Evolutionary conservation across 1,284 basidiomycete genomes (phyloP), one percentile per base, ranked within the genome.

Genomic region (Microbotryum intermedium): DNA sequence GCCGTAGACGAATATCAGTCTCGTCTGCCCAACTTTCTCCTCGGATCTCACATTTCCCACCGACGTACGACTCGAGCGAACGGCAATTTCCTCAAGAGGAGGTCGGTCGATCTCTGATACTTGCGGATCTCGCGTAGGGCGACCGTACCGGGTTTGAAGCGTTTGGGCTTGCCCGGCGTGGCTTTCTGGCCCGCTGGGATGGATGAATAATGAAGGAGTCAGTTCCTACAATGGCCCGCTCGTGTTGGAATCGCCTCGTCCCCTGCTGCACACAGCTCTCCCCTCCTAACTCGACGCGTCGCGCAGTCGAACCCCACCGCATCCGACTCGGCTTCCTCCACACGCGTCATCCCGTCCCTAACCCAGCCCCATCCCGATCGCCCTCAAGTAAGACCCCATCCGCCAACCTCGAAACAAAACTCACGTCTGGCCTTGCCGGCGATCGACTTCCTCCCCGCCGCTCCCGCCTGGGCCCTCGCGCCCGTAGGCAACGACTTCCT

Each of bases 31-130:
- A 42, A 30, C 10, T 13, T 18, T 57, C 23, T 39, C 10, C 39
- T 25, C 11, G 21, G 16, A n/a, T 48, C 43, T 8, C 26, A 34
- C 18, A 23, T 39, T 44, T n/a, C 23, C 28, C 3, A 11, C 21
- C 2, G n/a, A 57, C 86, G 71, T 71, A 95, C 92, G 70, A 95
- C 78, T 68, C 92, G 86, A 51, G 89, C 87, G 74, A 97, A 97
- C 0, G 92, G 92, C 50, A 95, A 80, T 74, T 88, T 92, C 67
- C 83, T 82, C 63, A 97, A 78, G 60, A 95, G 77, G 59, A 95
- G 77, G 72, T 95, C 90, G 5, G 92, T 95, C 67, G 83, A 85
- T 74, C 90, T 92, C 76, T 97, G 92, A 75, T 93, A 95, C 72
- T 87, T 88, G 66, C 92, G 81, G 58, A 97, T 95, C 77, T 97